phyloP scores from a whole-genome alignment of 2,329 filamentous ascomycete genomes.

The Leptographium radiaticola region DNA sequence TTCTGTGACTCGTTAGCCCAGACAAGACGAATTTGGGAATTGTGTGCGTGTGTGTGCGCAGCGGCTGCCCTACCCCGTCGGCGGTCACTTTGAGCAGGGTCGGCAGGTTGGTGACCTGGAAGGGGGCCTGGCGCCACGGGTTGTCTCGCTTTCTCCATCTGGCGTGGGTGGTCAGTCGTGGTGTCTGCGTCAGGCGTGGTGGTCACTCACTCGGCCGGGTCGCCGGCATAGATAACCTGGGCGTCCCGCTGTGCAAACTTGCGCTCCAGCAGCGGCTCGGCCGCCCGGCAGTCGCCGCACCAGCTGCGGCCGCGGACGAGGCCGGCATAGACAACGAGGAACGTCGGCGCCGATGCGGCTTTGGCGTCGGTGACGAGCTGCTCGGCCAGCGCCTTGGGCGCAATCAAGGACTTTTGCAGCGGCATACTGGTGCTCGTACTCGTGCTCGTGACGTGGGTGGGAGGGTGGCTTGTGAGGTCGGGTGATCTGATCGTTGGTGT shows the following conservation, averaged over 20 bases:
- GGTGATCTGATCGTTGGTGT: not conserved
- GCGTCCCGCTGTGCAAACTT: conserved; percentile 1
- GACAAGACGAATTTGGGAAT: too few species aligned
- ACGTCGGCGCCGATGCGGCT: not conserved
- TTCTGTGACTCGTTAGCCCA: not conserved
- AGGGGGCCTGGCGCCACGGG: conserved; percentile 1
- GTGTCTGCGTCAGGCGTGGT: not conserved
- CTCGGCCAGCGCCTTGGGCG: not conserved
- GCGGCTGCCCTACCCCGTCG: not conserved
- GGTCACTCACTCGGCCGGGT: not conserved
- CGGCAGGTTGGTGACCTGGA: conserved; percentile 1
- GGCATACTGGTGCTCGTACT: not conserved
- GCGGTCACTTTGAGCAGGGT: conserved; percentile 2
- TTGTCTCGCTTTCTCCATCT: not conserved
- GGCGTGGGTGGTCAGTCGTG: not conserved
- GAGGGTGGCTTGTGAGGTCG: not conserved
- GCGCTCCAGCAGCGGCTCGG: not conserved
- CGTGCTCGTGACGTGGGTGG: not conserved
- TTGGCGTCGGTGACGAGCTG: not conserved
- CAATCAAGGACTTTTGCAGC: not conserved
- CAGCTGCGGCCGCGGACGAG: conserved; percentile 2
- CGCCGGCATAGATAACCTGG: not conserved
- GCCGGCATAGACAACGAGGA: conserved; percentile 1
- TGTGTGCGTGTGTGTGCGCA: too few species aligned
- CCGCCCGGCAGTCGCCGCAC: conserved; percentile 3